Conservation (phyloP, 2,329 filamentous ascomycete species). For the Paraphaeosphaeria minitans region DNA sequence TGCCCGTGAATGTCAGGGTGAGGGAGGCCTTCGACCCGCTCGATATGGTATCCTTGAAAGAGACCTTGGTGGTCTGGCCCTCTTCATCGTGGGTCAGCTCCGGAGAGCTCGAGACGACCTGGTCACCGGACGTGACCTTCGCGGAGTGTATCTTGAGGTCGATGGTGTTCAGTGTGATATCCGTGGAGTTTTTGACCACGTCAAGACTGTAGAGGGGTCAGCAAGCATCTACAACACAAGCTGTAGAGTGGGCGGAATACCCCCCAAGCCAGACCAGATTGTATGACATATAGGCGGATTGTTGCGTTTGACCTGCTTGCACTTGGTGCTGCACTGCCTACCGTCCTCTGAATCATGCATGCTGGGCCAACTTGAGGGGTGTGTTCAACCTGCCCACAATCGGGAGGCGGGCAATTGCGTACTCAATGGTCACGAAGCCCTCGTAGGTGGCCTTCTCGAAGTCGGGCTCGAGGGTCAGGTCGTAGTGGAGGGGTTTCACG, state of each 20-base stretch:
- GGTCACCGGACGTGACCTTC: conserved; percentile 67
- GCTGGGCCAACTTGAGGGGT: neutral
- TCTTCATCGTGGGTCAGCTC: conserved; percentile 75
- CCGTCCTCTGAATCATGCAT: neutral
- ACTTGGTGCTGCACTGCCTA: neutral
- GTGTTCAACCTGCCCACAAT: neutral
- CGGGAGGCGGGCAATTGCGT: conserved; percentile 32
- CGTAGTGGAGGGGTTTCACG: conserved; percentile 89
- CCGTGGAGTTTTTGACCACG: conserved; percentile 80
- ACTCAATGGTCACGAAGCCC: conserved; percentile 83
- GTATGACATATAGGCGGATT: neutral
- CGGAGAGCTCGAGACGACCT: conserved; percentile 64
- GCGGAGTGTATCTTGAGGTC: conserved; percentile 83
- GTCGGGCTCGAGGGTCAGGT: conserved; percentile 88
- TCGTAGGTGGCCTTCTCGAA: conserved; percentile 87
- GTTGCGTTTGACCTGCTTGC: neutral
- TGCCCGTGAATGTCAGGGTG: conserved; percentile 77
- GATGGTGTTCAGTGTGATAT: conserved; percentile 84
- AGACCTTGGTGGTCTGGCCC: conserved; percentile 80
- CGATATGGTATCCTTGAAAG: conserved; percentile 73
- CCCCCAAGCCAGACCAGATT: neutral
- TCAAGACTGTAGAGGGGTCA: conserved; percentile 63
- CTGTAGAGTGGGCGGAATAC: neutral
- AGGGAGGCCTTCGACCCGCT: conserved; percentile 79
- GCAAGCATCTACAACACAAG: conserved; percentile 9